Evolutionary conservation across 192 early-diverging fungal genomes (phyloP), one percentile per base, ranked within the genome.

Genomic region (Mortierella hygrophila): DNA sequence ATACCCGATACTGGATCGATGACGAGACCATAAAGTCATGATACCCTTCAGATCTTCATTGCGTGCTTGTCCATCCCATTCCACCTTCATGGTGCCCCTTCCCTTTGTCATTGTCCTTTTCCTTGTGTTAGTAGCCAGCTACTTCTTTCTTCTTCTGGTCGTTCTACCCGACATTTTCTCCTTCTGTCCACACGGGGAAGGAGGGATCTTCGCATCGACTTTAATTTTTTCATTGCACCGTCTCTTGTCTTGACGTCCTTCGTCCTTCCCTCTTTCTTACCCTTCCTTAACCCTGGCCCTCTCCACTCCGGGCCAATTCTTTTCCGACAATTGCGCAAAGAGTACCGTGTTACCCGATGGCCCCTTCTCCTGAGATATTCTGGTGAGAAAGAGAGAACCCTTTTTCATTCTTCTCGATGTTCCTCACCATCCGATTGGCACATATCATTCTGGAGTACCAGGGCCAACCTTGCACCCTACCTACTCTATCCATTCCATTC

Each of bases 11-110:
- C n/a, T 26, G n/a, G 23, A 26, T 57, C 26, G 29, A 65, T 65
- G 60, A 65, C 60, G 60, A 65, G 60, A 65, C 29, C 60, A 65
- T 32, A 32, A 65, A 32, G 60, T 65, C 60, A 65, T 65, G 26
- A 0, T 18, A 52, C 49, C 49, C 20, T 21, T 52, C 1, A 29
- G 60, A 29, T 32, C 60, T 26, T 29, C 26, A 26, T 60, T 60
- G 29, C 29, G 29, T 65, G 4, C 55, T 26, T 18, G 8, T 2
- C 23, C 15, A 29, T 65, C 29, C n/a, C 38, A 40, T 40, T 40
- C 38, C 38, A 40, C 10, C 60, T 65, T 29, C 11, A 32, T 29
- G 26, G 57, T 32, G 60, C 60, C 29, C 55, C 23, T 32, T 65
- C 18, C 5, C 49, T 52, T 65, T 15, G 29, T 35, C 60, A 20